These are phyloP conservation scores for Dioscorea zingiberensis DNA, from an alignment of 106 monocot species.

Conservation along the genomic window DNA sequence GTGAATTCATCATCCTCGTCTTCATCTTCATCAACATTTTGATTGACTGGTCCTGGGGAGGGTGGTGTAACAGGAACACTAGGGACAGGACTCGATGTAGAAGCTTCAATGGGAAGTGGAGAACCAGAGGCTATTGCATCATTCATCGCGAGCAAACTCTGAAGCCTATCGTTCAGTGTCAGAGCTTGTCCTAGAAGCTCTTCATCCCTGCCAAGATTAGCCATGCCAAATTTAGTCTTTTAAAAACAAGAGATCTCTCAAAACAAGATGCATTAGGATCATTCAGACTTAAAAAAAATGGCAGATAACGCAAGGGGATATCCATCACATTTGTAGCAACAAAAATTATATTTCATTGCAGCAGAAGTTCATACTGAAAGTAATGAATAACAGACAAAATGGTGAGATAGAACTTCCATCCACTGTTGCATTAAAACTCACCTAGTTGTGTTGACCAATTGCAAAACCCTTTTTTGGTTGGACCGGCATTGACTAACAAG, in stretches of 20 bases:
- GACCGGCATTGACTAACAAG: conserved; percentile 76
- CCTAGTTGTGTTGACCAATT: conserved; percentile 61
- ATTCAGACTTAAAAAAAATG: no score
- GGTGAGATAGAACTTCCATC: no score
- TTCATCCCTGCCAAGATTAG: conserved; percentile 53
- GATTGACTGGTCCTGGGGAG: conserved; percentile 3
- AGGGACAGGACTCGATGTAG: conserved; percentile 11
- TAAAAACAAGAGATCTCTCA: no score
- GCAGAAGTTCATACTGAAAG: no score
- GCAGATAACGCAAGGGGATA: no score
- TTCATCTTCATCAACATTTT: conserved; percentile 24
- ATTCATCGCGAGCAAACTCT: conserved; percentile 57
- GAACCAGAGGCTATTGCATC: conserved; percentile 64
- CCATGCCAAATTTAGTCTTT: no score
- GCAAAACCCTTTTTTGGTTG: conserved; percentile 77
- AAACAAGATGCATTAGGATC: no score
- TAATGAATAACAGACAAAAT: no score
- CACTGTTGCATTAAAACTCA: conserved; percentile 9
- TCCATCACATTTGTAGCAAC: no score
- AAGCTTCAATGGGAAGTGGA: conserved; percentile 34
- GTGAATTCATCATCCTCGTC: conserved; percentile 68
- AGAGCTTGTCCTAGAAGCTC: conserved; percentile 67
- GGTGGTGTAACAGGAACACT: conserved; percentile 1
- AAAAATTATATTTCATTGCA: no score
- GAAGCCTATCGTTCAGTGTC: conserved; percentile 67